Evolutionary conservation across 768 basidiomycete genomes (phyloP).

Genomic region (Auricularia heimuer): DNA sequence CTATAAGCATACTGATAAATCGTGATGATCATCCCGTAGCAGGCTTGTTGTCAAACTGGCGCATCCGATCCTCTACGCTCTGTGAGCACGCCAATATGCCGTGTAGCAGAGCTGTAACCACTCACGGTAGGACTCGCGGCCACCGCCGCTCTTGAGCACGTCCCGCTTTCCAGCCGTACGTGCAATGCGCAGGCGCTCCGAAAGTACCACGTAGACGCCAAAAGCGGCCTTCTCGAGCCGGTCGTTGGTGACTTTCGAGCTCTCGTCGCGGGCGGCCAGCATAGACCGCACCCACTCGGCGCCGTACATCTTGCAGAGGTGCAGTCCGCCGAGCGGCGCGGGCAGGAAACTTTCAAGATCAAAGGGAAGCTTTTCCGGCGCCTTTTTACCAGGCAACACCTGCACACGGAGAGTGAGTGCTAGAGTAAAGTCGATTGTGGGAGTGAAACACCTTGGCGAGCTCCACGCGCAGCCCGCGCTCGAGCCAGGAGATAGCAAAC

Average conservation of each 20-base stretch:
- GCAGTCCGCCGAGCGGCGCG: conserved; percentile 19
- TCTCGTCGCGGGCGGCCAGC: background rate
- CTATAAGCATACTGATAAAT: too few relatives aligned
- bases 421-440: conserved; percentile 1
- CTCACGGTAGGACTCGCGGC: too few relatives aligned
- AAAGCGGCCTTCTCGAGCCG: background rate
- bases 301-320: conserved; percentile 21
- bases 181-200: background rate
- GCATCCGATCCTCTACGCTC: too few relatives aligned
- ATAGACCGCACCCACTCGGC: conserved; percentile 20
- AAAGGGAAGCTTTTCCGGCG: conserved; percentile 13
- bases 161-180: background rate
- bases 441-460: background rate
- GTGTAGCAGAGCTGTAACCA: too few relatives aligned
- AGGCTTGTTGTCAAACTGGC: too few relatives aligned
- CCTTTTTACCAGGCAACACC: conserved; percentile 6
- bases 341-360: conserved; percentile 23
- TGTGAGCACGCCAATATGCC: too few relatives aligned
- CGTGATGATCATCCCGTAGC: too few relatives aligned
- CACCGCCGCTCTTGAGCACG: background rate
- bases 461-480: conserved; percentile 16
- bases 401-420: background rate
- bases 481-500: conserved; percentile 21
- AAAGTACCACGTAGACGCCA: background rate
- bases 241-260: background rate